Conservation (phyloP, 2,329 filamentous ascomycete species). For the Endothia cerciana region DNA sequence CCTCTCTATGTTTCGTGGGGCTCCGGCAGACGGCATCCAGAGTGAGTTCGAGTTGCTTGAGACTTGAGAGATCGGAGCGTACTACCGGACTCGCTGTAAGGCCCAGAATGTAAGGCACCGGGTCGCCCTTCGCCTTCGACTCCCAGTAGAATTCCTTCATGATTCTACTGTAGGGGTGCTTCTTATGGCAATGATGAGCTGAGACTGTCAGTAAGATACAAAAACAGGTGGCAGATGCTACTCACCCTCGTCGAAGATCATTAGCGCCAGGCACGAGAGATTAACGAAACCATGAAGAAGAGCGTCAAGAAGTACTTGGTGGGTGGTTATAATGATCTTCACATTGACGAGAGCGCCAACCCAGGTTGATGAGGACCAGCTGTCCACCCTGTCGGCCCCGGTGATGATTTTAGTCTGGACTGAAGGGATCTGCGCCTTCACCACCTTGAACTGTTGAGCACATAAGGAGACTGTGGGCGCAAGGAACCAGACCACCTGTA, state of each 20-base stretch:
- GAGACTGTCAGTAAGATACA: conserved; percentile 1
- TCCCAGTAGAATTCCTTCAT: conserved; percentile 74
- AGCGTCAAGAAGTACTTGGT: conserved; percentile 75
- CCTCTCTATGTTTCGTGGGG: conserved; percentile 69
- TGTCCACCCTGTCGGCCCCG: conserved; percentile 70
- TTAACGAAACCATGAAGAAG: conserved; percentile 74
- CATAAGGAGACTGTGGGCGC: conserved; percentile 71
- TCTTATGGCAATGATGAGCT: conserved; percentile 76
- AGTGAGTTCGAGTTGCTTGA: conserved; percentile 68
- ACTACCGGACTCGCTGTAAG: conserved; percentile 81
- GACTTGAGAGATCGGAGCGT: conserved; percentile 55
- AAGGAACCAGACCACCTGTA: conserved; percentile 71
- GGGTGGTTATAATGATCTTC: conserved; percentile 77
- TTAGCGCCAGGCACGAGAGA: conserved; percentile 64
- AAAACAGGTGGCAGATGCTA: too few species aligned
- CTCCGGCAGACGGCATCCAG: conserved; percentile 71
- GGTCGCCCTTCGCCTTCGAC: conserved; percentile 41
- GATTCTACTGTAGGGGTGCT: conserved; percentile 68
- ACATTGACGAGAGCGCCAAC: conserved; percentile 65
- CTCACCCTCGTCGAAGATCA: conserved; percentile 84
- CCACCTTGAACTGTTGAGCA: conserved; percentile 65
- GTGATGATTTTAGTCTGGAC: conserved; percentile 66
- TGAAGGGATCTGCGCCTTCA: conserved; percentile 62
- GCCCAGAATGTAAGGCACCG: conserved; percentile 71
- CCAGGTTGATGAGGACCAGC: conserved; percentile 74